Conservation (phyloP, 2,329 filamentous ascomycete species). For the Epichloe uncinata region DNA sequence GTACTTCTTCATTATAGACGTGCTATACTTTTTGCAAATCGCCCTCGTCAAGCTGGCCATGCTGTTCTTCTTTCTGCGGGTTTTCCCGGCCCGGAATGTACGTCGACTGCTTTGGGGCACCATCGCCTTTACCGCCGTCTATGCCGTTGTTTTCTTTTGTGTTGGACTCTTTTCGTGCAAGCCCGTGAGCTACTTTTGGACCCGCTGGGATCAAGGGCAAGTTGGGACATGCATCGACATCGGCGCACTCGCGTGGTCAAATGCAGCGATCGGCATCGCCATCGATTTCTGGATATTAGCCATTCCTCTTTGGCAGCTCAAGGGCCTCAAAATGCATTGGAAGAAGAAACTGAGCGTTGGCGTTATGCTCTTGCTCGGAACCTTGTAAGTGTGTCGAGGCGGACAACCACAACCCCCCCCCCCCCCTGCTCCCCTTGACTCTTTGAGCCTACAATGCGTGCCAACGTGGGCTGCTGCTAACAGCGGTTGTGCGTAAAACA, state of each 20-base stretch:
- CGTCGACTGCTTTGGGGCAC: slow-evolving; percentile 18
- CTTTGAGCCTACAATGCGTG: too few relatives aligned
- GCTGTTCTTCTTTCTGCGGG: slow-evolving; percentile 26
- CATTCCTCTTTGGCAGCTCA: slow-evolving; percentile 23
- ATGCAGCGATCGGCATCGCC: slow-evolving; percentile 25
- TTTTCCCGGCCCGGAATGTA: slow-evolving; percentile 21
- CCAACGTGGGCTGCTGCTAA: too few relatives aligned
- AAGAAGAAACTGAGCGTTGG: slow-evolving; percentile 26
- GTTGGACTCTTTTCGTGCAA: slow-evolving; percentile 22
- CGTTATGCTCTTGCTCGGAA: slow-evolving; percentile 28
- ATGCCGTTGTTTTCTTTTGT: slow-evolving; percentile 16
- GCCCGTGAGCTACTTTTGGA: slow-evolving; percentile 27
- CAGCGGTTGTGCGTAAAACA: neutral
- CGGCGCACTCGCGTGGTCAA: slow-evolving; percentile 23
- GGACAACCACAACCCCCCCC: too few relatives aligned
- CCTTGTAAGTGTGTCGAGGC: slow-evolving; percentile 14
- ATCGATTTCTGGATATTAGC: slow-evolving; percentile 27
- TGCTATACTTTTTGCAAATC: slow-evolving; percentile 18
- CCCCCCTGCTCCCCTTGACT: too few relatives aligned
- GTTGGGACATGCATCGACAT: slow-evolving; percentile 24
- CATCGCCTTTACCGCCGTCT: slow-evolving; percentile 15
- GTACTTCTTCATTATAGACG: slow-evolving; percentile 18
- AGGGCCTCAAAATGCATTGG: slow-evolving; percentile 16
- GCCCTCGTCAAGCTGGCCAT: slow-evolving; percentile 25
- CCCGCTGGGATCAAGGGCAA: slow-evolving; percentile 23